Conservation (phyloP, 495 filamentous ascomycete species). For the Penicillium soppii region DNA sequence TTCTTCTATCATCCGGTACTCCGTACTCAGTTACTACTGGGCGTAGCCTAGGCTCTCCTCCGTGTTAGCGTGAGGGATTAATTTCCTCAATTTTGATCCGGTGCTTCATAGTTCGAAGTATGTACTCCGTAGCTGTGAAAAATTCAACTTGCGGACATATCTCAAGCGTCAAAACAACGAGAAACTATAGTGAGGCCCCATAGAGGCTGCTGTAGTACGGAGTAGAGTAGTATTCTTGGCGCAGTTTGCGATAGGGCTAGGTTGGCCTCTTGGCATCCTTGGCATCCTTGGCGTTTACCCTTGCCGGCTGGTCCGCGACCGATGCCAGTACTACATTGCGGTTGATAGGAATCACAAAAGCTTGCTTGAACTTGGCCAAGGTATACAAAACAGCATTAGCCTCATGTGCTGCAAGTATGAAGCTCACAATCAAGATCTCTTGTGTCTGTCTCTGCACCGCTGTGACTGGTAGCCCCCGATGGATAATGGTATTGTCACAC, state of each 20-base stretch:
- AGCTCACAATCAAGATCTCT: constrained; percentile 3
- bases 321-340: not conserved
- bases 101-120: not conserved
- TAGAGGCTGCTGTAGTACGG: not conserved
- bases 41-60: not conserved
- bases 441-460: too few species aligned
- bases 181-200: not conserved
- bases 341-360: not conserved
- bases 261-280: not conserved
- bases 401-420: constrained; percentile 2
- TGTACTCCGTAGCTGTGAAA: not conserved
- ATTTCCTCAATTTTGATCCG: not conserved
- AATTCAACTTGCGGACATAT: not conserved
- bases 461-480: too few species aligned
- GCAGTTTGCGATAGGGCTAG: not conserved
- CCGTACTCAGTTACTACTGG: not conserved
- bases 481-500: too few species aligned
- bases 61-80: not conserved
- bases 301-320: not conserved
- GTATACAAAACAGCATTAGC: constrained; percentile 3
- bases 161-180: not conserved
- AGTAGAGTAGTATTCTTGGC: not conserved
- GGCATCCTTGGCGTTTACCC: not conserved
- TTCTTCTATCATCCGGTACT: not conserved
- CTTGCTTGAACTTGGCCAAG: constrained; percentile 1